These are phyloP conservation scores for Hypoxylon lenormandii DNA, from an alignment of 495 filamentous ascomycete species.

Conservation along the genomic window DNA sequence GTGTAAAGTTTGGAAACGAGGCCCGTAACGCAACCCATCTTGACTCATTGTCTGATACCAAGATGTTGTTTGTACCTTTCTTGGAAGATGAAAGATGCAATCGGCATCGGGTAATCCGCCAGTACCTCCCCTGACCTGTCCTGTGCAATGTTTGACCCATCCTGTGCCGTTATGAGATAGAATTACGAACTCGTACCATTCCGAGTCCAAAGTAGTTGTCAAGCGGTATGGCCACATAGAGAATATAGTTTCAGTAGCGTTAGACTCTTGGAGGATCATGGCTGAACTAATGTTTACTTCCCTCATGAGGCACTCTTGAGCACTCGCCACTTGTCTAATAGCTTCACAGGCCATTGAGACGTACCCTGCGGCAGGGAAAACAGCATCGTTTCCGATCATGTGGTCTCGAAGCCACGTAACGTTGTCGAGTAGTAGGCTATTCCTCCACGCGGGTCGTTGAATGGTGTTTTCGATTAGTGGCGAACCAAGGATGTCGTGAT, in stretches of 20 bases:
- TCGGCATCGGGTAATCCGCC: not conserved
- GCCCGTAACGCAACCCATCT: conserved; percentile 40
- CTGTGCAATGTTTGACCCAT: conserved; percentile 59
- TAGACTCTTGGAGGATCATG: conserved; percentile 46
- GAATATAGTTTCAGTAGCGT: conserved; percentile 4
- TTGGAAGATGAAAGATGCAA: not conserved
- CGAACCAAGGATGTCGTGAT: conserved; percentile 64
- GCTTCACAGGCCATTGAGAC: conserved; percentile 64
- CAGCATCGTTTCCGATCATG: conserved; percentile 50
- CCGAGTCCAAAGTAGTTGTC: conserved; percentile 49
- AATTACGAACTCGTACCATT: conserved; percentile 61
- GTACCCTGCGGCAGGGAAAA: conserved; percentile 63
- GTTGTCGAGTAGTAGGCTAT: conserved; percentile 57
- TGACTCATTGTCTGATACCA: conserved; percentile 34
- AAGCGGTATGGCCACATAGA: conserved; percentile 35
- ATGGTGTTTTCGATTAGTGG: conserved; percentile 54
- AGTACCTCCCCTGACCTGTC: conserved; percentile 46
- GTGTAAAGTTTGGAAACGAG: conserved; percentile 38
- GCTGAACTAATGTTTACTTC: conserved; percentile 51
- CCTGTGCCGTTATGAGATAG: conserved; percentile 54
- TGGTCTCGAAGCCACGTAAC: conserved; percentile 66
- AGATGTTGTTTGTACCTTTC: not conserved
- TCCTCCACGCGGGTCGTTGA: conserved; percentile 64
- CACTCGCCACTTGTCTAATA: not conserved
- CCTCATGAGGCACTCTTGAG: conserved; percentile 40